These are phyloP conservation scores for Auricularia sp. DNA, from an alignment of 768 basidiomycete species.

Conservation along the genomic window DNA sequence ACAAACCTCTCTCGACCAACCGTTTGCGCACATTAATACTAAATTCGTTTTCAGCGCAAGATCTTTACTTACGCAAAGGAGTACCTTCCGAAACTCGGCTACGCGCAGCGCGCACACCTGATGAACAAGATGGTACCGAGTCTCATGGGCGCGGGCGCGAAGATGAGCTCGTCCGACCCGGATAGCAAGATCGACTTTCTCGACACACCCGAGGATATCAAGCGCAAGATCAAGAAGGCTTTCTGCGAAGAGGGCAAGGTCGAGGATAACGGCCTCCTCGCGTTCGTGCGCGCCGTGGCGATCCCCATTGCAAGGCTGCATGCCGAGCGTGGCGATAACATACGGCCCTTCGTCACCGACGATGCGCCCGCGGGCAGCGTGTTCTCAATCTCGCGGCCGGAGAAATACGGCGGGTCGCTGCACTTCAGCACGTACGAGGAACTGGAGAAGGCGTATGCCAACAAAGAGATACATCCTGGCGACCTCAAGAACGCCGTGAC, in stretches of 20 bases:
- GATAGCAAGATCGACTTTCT: constrained; percentile 98
- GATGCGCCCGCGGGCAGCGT: constrained; percentile 75
- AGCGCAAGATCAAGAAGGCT: constrained; percentile 83
- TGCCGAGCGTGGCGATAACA: constrained; percentile 49
- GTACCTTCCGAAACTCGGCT: constrained; percentile 89
- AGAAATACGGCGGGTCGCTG: constrained; percentile 60
- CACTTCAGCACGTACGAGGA: constrained; percentile 63
- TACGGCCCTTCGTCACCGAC: constrained; percentile 50
- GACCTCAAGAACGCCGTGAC: constrained; percentile 79
- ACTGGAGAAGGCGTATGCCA: constrained; percentile 64
- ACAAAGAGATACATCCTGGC: constrained; percentile 73
- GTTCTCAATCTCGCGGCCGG: constrained; percentile 68
- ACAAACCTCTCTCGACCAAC: constrained; percentile 13
- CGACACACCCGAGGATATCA: constrained; percentile 71
- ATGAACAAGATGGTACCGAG: constrained; percentile 99
- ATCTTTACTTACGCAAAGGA: constrained; percentile 97
- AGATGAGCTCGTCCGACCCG: constrained; percentile 97
- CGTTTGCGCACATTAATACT: background rate
- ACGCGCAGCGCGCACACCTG: constrained; percentile 87
- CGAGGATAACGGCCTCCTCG: constrained; percentile 78
- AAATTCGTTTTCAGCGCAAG: constrained; percentile 57
- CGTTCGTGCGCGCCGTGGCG: constrained; percentile 79
- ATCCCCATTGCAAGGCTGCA: constrained; percentile 78
- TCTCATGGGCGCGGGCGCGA: constrained; percentile 63
- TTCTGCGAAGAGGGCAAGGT: constrained; percentile 92